Evolutionary conservation across 495 filamentous ascomycete species (phyloP).

Genomic region (Aspergillus homomorphus): DNA sequence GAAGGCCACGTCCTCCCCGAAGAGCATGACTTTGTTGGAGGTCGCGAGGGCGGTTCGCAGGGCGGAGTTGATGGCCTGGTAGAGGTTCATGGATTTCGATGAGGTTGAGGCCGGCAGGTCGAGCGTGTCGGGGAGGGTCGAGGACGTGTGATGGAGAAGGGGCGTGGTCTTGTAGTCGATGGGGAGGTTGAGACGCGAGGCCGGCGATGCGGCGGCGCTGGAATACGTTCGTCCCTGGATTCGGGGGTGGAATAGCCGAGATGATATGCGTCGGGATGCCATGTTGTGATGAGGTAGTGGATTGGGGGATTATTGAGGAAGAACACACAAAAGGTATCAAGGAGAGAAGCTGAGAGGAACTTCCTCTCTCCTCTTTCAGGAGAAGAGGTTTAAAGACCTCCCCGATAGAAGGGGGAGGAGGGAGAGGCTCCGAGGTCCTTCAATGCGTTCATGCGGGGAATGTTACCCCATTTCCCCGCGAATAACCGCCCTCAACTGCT

Average conservation of each 20-base stretch:
- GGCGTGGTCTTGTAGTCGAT: constrained; percentile 84
- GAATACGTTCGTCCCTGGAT: constrained; percentile 13
- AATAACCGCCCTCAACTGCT: constrained; percentile 18
- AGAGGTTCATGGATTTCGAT: constrained; percentile 84
- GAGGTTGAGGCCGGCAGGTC: constrained; percentile 63
- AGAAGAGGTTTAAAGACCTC: neutral
- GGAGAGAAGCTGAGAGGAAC: neutral
- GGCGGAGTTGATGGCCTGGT: constrained; percentile 89
- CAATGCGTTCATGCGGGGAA: constrained; percentile 20
- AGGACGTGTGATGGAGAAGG: constrained; percentile 73
- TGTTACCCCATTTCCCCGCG: constrained; percentile 8
- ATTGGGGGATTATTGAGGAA: constrained; percentile 2
- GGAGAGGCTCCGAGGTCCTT: no score
- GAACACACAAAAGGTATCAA: constrained; percentile 7
- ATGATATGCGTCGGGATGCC: constrained; percentile 3
- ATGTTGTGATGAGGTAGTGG: neutral
- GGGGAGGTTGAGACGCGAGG: constrained; percentile 68
- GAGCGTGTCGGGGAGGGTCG: constrained; percentile 61
- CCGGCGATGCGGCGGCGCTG: constrained; percentile 13
- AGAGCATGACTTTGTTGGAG: constrained; percentile 83
- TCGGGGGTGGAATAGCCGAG: neutral
- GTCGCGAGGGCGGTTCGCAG: constrained; percentile 75
- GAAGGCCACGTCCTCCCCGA: constrained; percentile 96
- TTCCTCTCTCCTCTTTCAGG: no score
- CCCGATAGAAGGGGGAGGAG: neutral